Conservation (phyloP, 2,329 filamentous ascomycete genomes). For the Rachicladosporium sp. region DNA sequence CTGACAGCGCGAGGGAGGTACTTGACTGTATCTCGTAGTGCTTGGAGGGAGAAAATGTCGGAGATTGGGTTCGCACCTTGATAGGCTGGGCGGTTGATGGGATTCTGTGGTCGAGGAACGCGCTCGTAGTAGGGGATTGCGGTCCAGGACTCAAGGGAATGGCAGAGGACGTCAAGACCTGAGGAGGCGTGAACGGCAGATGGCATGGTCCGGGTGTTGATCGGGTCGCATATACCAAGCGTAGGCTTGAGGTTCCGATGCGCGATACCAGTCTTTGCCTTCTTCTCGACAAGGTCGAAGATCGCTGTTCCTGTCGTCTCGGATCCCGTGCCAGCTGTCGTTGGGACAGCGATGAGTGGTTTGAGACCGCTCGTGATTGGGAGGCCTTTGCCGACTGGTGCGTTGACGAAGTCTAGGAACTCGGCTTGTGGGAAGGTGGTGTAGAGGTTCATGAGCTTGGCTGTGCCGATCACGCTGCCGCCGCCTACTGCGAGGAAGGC, state of each 20-base stretch:
- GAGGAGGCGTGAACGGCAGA: constrained; percentile 83
- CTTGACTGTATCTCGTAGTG: constrained; percentile 71
- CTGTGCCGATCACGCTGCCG: constrained; percentile 94
- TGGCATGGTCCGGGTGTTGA: constrained; percentile 95
- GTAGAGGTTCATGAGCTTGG: constrained; percentile 97
- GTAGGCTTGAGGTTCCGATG: constrained; percentile 94
- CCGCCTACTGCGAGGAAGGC: constrained; percentile 85
- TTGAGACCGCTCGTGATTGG: constrained; percentile 60
- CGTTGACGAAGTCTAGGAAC: constrained; percentile 96
- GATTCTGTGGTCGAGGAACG: constrained; percentile 71
- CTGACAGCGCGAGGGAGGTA: constrained; percentile 80
- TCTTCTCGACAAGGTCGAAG: constrained; percentile 82
- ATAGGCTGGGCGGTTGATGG: constrained; percentile 82
- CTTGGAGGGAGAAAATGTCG: constrained; percentile 88
- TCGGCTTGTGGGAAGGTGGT: constrained; percentile 80
- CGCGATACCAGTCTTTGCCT: constrained; percentile 89
- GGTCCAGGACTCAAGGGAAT: constrained; percentile 92
- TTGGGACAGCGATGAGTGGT: constrained; percentile 72
- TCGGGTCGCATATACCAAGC: constrained; percentile 69
- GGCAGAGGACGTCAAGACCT: constrained; percentile 88
- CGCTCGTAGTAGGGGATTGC: constrained; percentile 90
- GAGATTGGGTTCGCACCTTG: constrained; percentile 96
- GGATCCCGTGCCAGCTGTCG: constrained; percentile 75
- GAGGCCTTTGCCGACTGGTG: constrained; percentile 72
- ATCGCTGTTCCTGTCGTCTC: constrained; percentile 98